Percentiles rank a stretch among this genome's conserved stretches.
These are phyloP conservation scores for Aphanocladium album DNA, from an alignment of 2,329 filamentous ascomycete species.

Conservation along the genomic window DNA sequence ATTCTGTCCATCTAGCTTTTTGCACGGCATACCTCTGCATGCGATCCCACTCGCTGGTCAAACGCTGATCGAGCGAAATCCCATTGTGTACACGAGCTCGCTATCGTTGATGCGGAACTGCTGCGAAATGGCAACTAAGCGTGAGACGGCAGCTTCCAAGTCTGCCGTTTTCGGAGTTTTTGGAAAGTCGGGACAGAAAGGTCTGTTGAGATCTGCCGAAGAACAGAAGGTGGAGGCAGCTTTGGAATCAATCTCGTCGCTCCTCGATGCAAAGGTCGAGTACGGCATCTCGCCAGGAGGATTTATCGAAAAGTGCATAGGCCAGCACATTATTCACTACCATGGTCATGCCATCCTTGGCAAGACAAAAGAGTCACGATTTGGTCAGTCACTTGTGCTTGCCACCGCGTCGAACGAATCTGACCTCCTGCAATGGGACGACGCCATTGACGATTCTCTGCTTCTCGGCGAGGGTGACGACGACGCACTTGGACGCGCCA, in stretches of 20 bases:
- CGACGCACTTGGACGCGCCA: not conserved
- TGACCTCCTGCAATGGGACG: not conserved
- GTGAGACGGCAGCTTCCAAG: not conserved
- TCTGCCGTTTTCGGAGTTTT: not conserved
- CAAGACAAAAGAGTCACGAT: not conserved
- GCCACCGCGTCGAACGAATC: not conserved
- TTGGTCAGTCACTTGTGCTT: not conserved
- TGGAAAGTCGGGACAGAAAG: not conserved
- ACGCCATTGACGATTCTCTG: not conserved
- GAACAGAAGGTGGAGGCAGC: not conserved
- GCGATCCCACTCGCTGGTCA: not conserved
- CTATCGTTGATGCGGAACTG: not conserved
- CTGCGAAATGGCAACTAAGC: not conserved
- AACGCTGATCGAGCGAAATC: not conserved
- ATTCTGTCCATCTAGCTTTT: not conserved
- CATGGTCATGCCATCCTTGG: conserved; percentile 1
- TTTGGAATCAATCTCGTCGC: not conserved
- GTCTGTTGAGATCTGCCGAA: not conserved
- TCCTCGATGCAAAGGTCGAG: not conserved
- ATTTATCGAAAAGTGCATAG: not conserved
- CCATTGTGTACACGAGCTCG: not conserved
- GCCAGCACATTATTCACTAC: conserved; percentile 6
- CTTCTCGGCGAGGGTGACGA: not conserved
- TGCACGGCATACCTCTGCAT: not conserved
- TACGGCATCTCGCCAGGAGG: not conserved